phyloP scores from a whole-genome alignment of 2,329 filamentous ascomycete genomes.

The Gaeumannomyces sp. region DNA sequence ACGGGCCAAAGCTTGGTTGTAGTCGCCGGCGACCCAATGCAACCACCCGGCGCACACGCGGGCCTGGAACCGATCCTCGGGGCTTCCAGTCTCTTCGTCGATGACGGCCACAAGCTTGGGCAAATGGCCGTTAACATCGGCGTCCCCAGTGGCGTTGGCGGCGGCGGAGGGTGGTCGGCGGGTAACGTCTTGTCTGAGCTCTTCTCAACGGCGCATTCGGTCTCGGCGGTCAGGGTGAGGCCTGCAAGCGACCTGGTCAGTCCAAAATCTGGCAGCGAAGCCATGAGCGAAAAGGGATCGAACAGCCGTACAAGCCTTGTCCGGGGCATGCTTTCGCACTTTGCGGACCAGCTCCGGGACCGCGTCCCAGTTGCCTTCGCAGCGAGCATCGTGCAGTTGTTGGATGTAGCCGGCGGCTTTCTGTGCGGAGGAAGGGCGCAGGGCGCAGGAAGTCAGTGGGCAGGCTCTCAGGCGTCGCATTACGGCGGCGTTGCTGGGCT shows the following conservation, averaged over 20 bases:
- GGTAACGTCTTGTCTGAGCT: constrained; percentile 38
- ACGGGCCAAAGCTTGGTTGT: constrained; percentile 50
- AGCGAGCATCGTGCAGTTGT: constrained; percentile 79
- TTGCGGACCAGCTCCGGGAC: constrained; percentile 88
- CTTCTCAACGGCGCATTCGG: constrained; percentile 59
- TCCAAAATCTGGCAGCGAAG: constrained; percentile 15
- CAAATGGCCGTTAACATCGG: constrained; percentile 34
- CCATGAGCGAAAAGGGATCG: constrained; percentile 12
- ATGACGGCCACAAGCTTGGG: constrained; percentile 50
- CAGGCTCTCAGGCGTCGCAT: not conserved
- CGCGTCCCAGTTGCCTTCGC: constrained; percentile 78
- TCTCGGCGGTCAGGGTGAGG: constrained; percentile 62
- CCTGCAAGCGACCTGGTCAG: constrained; percentile 38
- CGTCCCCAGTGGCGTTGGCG: constrained; percentile 31
- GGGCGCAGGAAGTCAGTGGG: not conserved
- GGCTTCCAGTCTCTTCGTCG: constrained; percentile 46
- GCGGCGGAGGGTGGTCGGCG: constrained; percentile 33
- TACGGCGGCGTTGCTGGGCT: not conserved
- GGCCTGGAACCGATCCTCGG: constrained; percentile 67
- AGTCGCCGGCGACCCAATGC: constrained; percentile 71
- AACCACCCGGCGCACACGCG: constrained; percentile 80
- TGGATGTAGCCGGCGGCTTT: constrained; percentile 81
- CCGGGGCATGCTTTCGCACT: constrained; percentile 86
- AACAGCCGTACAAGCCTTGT: constrained; percentile 65
- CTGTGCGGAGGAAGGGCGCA: constrained; percentile 4